These are phyloP conservation scores for Lentinus brumalis DNA, from an alignment of 768 basidiomycete genomes.

Conservation along the genomic window DNA sequence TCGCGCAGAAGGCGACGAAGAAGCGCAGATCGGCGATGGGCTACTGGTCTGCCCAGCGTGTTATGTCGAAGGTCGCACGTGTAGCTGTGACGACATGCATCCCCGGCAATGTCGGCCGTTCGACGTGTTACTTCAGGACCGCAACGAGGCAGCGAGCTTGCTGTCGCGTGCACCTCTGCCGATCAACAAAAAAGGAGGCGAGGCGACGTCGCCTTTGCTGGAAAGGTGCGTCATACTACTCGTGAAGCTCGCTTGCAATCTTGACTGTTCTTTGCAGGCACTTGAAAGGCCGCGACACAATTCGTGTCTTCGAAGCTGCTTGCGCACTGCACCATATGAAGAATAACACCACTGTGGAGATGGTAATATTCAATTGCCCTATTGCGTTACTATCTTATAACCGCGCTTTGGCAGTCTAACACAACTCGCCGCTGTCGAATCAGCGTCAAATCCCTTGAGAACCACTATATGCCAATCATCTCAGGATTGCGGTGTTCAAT, in stretches of 20 bases:
- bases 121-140: slow-evolving; percentile 43
- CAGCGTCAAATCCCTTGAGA: slow-evolving; percentile 10
- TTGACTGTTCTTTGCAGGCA: neutral
- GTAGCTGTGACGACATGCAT: slow-evolving; percentile 60
- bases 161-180: slow-evolving; percentile 14
- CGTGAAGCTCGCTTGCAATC: too few species aligned
- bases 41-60: slow-evolving; percentile 68
- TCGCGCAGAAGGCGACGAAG: neutral
- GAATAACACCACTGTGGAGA: neutral
- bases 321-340: slow-evolving; percentile 12
- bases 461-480: neutral
- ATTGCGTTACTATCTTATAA: neutral
- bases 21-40: slow-evolving; percentile 39
- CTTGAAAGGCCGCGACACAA: neutral
- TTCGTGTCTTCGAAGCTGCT: slow-evolving; percentile 26
- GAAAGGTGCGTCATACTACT: too few species aligned
- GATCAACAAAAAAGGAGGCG: too few species aligned
- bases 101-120: slow-evolving; percentile 62
- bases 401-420: neutral
- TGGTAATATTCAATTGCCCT: neutral
- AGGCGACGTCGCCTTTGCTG: too few species aligned
- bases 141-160: slow-evolving; percentile 40
- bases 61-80: slow-evolving; percentile 78
- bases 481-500: slow-evolving; percentile 35
- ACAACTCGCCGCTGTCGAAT: neutral